These are phyloP conservation scores for Tardiomyces digboiensis DNA, from an alignment of 1,139 yeast species.

Conservation along the genomic window DNA sequence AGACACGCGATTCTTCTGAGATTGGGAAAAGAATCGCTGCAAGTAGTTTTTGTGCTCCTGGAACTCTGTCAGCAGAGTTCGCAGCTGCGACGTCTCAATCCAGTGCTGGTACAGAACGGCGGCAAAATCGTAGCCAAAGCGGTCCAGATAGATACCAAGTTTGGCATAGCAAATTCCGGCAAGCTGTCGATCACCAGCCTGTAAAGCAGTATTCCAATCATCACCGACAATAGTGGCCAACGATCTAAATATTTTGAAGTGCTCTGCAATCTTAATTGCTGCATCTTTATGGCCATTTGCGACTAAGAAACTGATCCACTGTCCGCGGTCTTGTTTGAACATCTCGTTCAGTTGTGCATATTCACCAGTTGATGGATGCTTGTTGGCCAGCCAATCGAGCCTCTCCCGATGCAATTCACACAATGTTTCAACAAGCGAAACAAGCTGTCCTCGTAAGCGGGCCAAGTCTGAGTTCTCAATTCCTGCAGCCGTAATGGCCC, in stretches of 20 bases:
- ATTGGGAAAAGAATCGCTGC: conserved; percentile 41
- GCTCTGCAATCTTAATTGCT: conserved; percentile 59
- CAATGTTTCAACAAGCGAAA: conserved; percentile 20
- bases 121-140: conserved; percentile 65
- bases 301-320: conserved; percentile 52
- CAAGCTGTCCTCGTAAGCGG: conserved; percentile 15
- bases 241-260: conserved; percentile 54
- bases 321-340: not conserved
- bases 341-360: not conserved
- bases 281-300: conserved; percentile 38
- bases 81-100: conserved; percentile 43
- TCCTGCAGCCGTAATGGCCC: conserved; percentile 8
- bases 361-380: not conserved
- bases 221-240: conserved; percentile 55
- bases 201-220: conserved; percentile 31
- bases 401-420: conserved; percentile 23
- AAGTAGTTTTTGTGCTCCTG: conserved; percentile 43
- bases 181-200: conserved; percentile 13
- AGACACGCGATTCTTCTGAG: conserved; percentile 46
- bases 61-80: conserved; percentile 47
- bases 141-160: conserved; percentile 45
- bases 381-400: conserved; percentile 13
- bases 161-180: conserved; percentile 20
- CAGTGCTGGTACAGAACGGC: conserved; percentile 51
- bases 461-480: conserved; percentile 5